Conservation (phyloP, 495 filamentous ascomycete species). For the Aspergillus cristatus region DNA sequence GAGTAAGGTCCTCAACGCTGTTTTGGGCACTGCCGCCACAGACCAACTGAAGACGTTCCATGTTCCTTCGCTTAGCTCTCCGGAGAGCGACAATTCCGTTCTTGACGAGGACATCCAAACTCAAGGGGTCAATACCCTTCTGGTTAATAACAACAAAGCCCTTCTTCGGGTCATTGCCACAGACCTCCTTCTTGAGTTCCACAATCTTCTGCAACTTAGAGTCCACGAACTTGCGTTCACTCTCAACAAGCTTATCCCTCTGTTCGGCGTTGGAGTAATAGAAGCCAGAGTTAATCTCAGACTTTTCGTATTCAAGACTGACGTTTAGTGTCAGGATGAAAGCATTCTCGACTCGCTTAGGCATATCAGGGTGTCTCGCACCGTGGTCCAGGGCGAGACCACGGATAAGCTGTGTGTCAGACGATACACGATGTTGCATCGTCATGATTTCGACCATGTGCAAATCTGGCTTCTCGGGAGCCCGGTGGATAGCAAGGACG, state of each 20-base stretch:
- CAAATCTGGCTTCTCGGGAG: constrained; percentile 86
- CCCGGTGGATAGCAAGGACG: constrained; percentile 83
- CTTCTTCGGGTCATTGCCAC: constrained; percentile 89
- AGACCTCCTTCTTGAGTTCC: constrained; percentile 96
- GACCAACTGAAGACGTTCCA: constrained; percentile 93
- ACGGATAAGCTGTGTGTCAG: constrained; percentile 91
- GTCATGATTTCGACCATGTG: constrained; percentile 99
- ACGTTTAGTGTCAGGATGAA: constrained; percentile 94
- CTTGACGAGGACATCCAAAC: constrained; percentile 90
- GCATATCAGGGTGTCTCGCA: constrained; percentile 96
- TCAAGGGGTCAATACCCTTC: constrained; percentile 96
- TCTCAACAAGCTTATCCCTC: constrained; percentile 94
- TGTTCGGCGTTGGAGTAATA: constrained; percentile 97
- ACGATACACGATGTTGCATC: constrained; percentile 95
- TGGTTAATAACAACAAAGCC: constrained; percentile 98
- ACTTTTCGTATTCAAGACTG: constrained; percentile 97
- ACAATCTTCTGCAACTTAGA: constrained; percentile 97
- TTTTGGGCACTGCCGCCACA: constrained; percentile 89
- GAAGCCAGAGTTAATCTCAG: constrained; percentile 97
- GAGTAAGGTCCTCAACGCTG: constrained; percentile 85
- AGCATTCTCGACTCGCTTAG: constrained; percentile 89
- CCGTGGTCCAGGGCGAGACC: constrained; percentile 93
- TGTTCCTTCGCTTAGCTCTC: constrained; percentile 93
- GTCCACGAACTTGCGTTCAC: constrained; percentile 91
- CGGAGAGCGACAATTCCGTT: constrained; percentile 93